A percentile compares a stretch with the other conserved stretches of the same genome.
Evolutionary conservation across 257 asterid genomes (phyloP).

Genomic region (Catharanthus roseus): DNA sequence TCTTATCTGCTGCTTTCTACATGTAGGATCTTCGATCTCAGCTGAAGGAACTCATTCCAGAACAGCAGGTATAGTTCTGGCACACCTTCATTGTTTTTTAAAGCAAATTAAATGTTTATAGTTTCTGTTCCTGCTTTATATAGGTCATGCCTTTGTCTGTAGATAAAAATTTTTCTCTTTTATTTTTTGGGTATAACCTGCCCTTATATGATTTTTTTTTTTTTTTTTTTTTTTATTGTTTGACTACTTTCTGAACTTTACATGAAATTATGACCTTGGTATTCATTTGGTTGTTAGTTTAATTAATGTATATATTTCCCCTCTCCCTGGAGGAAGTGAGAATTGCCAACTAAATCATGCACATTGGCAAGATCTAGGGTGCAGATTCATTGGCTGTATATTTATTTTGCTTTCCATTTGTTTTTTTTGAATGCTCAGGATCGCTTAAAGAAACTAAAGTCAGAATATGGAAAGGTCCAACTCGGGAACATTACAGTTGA

Average conservation of each 20-base stretch:
- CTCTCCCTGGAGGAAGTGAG: not conserved
- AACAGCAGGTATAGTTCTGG: conserved; percentile 52
- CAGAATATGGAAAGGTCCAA: conserved; percentile 81
- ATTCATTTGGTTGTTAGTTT: too few species aligned
- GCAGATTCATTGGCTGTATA: not conserved
- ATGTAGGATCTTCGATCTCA: conserved; percentile 70
- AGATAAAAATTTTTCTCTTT: not conserved
- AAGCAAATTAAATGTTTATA: not conserved
- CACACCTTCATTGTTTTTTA: not conserved
- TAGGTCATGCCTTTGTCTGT: not conserved
- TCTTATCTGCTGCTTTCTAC: conserved; percentile 8
- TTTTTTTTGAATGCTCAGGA: conserved; percentile 37
- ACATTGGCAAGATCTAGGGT: not conserved
- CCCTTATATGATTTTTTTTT: too few species aligned
- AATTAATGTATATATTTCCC: too few species aligned
- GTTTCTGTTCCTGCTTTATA: not conserved
- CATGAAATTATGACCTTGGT: not conserved
- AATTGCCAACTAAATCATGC: not conserved
- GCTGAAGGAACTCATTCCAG: conserved; percentile 82
- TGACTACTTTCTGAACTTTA: not conserved
- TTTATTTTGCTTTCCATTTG: not conserved
- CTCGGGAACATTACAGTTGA: conserved; percentile 82
- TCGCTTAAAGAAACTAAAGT: conserved; percentile 67
- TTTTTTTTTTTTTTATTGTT: not conserved
- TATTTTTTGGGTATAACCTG: not conserved